Evolutionary conservation across 208 protist species (phyloP), one percentile per base, ranked within the genome.

Genomic region (Acanthamoeba castellanii): DNA sequence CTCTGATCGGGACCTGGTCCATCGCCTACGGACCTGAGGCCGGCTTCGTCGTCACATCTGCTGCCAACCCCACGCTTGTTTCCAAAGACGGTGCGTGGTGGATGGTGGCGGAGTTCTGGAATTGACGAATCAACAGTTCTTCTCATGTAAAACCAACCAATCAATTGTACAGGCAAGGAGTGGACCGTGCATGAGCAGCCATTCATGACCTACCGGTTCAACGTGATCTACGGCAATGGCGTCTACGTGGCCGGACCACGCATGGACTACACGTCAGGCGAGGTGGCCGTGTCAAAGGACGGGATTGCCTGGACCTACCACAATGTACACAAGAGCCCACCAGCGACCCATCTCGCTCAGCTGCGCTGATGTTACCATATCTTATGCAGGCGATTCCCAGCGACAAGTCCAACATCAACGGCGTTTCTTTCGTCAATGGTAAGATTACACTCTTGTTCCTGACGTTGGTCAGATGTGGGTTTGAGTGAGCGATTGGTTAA

Each of bases 141-240:
- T 27, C 20, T 70, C 25, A 11, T 0, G 0, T 22, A n/a, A 30
- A 70, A 47, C 7, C 45, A 47, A 47, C 45, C 45, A 47, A 47
- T 9, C 37, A 11, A 11, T 3, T 47, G 11, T 70, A 4, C 61
- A 70, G 61, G 61, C 6, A 70, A 70, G 61, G 5, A 6, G 4
- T 70, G 61, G 61, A 11, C n/a, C 61, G 2, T 22, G 25, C 61
- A 70, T 4, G 61, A 70, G 25, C 61, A 70, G 61, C 61, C 61
- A 0, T 70, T 70, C 61, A 16, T 70, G 61, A 70, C 61, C n/a
- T 70, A 30, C 61, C 61, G 61, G 2, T 70, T 70, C 61, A 30
- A n/a, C n/a, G 61, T 70, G 61, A n/a, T 70, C 61, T 70, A 70
- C 61, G 61, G 61, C n/a, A 70, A 70, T 9, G 61, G 61, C 20